Percentiles rank a stretch among this genome's conserved stretches.
Evolutionary conservation across 345 rosid species (phyloP).

Genomic region (Lagerstroemia speciosa): DNA sequence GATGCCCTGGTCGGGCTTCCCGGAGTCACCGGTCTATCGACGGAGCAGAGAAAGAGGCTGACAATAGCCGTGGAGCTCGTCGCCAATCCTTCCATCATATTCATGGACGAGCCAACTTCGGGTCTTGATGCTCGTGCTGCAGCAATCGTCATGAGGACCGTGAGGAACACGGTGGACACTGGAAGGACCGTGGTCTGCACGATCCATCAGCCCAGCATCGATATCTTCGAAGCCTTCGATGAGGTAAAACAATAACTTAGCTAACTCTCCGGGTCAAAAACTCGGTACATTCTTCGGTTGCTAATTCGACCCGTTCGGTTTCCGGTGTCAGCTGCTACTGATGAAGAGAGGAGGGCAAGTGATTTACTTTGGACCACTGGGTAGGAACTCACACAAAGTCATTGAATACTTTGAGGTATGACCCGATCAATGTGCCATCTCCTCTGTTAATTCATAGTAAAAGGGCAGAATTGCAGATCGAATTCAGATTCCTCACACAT

Average conservation of each 20-base stretch:
- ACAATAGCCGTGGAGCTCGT: slow-evolving; percentile 81
- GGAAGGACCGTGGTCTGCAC: slow-evolving; percentile 88
- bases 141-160: slow-evolving; percentile 87
- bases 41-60: slow-evolving; percentile 77
- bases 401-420: slow-evolving; percentile 70
- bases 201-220: slow-evolving; percentile 82
- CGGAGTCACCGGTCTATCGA: slow-evolving; percentile 44
- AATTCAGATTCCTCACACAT: neutral
- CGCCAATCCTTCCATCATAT: slow-evolving; percentile 78
- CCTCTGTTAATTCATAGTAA: neutral
- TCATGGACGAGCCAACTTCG: slow-evolving; percentile 93
- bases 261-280: neutral
- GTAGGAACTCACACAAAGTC: slow-evolving; percentile 52
- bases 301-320: neutral
- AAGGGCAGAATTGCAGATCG: neutral
- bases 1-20: slow-evolving; percentile 25
- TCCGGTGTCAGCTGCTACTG: slow-evolving; percentile 26
- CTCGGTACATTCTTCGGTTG: neutral
- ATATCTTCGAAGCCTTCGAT: slow-evolving; percentile 84
- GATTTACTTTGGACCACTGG: slow-evolving; percentile 66
- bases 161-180: slow-evolving; percentile 83
- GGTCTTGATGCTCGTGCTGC: slow-evolving; percentile 91
- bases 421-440: neutral
- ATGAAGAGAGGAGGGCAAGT: slow-evolving; percentile 92
- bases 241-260: slow-evolving; percentile 19